Evolutionary conservation across 495 filamentous ascomycete genomes (phyloP), one percentile per base, ranked within the genome.

Genomic region (Acidomyces sp.): DNA sequence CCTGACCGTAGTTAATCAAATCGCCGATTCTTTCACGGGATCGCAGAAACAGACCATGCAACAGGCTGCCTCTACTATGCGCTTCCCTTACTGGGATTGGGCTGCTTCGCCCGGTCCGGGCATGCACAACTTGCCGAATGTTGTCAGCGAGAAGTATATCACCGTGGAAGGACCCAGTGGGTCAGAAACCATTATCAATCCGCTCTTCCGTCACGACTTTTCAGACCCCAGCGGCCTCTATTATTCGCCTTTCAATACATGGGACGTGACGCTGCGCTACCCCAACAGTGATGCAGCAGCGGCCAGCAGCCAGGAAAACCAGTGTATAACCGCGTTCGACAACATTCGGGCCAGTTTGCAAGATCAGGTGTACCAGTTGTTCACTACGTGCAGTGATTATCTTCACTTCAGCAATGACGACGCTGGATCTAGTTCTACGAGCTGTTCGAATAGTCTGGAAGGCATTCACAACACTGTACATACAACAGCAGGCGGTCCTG

Each of bases 391-490:
- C 37, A 29, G 12, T 20, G 39, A 44, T 26, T 55, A 36, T 33
- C 17, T 35, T 4, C 35, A 48, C 27, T 52, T 55, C 30, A 49
- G 52, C 28, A 48, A 45, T 23, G 52, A 51, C 24, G 44, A 41
- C 10, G 38, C 51, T 15, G 48, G 37, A 9, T 37, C 37, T 6
- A 48, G 48, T 31, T 40, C 49, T 15, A 43, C 44, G 19, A 43
- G 36, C 13, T 55, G 52, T 42, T 49, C 52, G 13, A 52, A 43
- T 46, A 50, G 45, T 32, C 28, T 55, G 17, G 53, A 55, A 31
- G 46, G 40, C 26, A 49, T 55, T 25, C 53, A 55, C 40, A 53
- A 55, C 43, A 53, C 46, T 12, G 45, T 55, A 18, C 53, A 55
- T 43, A 42, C 37, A 26, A 44, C 34, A 16, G 37, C 36, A 12